Evolutionary conservation across 2,329 filamentous ascomycete genomes (phyloP).

Genomic region (Talaromyces islandicus): DNA sequence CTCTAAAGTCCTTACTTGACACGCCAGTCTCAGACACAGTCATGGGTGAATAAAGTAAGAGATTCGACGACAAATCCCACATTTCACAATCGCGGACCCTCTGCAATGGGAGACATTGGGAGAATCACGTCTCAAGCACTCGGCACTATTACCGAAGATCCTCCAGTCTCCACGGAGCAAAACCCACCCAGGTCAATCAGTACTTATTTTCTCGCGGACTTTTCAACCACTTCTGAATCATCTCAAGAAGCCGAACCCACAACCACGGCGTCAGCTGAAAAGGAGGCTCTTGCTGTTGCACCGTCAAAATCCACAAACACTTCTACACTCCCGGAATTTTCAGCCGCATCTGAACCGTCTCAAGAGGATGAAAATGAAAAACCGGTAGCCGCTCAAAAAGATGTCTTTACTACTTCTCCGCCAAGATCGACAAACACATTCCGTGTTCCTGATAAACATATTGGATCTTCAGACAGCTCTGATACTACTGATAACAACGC

Average conservation of each 20-base stretch:
- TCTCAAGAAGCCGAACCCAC: not conserved
- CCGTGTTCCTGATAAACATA: not conserved
- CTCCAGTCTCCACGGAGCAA: not conserved
- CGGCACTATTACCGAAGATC: not conserved
- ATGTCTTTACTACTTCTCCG: not conserved
- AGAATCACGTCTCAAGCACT: not conserved
- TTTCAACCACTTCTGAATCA: not conserved
- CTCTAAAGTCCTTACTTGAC: not conserved
- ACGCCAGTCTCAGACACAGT: not conserved
- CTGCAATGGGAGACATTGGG: not conserved
- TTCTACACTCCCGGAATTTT: no score
- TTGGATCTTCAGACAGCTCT: not conserved
- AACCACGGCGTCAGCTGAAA: no score
- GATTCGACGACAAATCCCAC: not conserved
- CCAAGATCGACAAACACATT: not conserved
- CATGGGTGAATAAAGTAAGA: not conserved
- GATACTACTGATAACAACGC: not conserved
- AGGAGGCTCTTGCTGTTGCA: not conserved
- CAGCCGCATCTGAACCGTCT: no score
- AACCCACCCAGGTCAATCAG: not conserved
- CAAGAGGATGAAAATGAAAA: no score
- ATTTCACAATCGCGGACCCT: not conserved
- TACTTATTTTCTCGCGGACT: not conserved
- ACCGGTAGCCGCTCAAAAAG: no score
- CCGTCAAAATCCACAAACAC: not conserved